Percentiles rank a stretch among this genome's conserved stretches.
Evolutionary conservation across 345 rosid genomes (phyloP).

Genomic region (Arabidopsis arenosa): DNA sequence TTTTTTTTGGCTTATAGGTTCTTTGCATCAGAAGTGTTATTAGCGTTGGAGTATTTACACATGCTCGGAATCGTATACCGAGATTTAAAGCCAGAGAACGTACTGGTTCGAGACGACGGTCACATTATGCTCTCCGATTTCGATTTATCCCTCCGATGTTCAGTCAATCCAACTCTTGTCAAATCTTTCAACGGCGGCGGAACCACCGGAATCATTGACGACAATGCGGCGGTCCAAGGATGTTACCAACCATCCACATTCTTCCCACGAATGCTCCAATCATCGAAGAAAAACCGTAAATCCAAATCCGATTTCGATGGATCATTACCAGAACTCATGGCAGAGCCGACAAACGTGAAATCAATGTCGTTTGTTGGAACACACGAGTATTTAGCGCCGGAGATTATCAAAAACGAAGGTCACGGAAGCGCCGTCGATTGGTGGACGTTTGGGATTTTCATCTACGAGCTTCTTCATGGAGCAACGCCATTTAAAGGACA

Average conservation of each 20-base stretch:
- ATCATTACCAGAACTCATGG: constrained; percentile 70
- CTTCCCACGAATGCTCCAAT: constrained; percentile 40
- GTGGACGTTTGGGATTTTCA: constrained; percentile 75
- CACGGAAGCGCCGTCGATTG: constrained; percentile 78
- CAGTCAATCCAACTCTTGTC: constrained; percentile 73
- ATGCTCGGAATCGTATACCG: constrained; percentile 55
- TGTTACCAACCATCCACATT: constrained; percentile 45
- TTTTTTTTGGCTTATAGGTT: constrained; percentile 48
- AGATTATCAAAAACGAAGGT: constrained; percentile 65
- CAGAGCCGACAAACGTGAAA: constrained; percentile 62
- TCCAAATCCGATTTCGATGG: constrained; percentile 56
- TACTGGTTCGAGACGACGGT: constrained; percentile 69
- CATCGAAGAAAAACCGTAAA: constrained; percentile 61
- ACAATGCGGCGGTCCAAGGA: constrained; percentile 33
- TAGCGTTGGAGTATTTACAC: constrained; percentile 67
- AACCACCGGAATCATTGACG: constrained; percentile 9
- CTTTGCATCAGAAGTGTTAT: constrained; percentile 65
- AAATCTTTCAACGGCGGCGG: constrained; percentile 54
- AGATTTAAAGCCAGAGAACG: constrained; percentile 71
- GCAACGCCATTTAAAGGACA: constrained; percentile 68
- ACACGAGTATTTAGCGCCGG: constrained; percentile 71
- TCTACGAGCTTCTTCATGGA: constrained; percentile 63
- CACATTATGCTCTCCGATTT: constrained; percentile 73
- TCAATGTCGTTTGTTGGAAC: constrained; percentile 82
- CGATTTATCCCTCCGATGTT: constrained; percentile 64